Percentiles rank a stretch among this genome's conserved stretches.
Evolutionary conservation across 768 basidiomycete genomes (phyloP).

Genomic region (Antrodiella citrinella): DNA sequence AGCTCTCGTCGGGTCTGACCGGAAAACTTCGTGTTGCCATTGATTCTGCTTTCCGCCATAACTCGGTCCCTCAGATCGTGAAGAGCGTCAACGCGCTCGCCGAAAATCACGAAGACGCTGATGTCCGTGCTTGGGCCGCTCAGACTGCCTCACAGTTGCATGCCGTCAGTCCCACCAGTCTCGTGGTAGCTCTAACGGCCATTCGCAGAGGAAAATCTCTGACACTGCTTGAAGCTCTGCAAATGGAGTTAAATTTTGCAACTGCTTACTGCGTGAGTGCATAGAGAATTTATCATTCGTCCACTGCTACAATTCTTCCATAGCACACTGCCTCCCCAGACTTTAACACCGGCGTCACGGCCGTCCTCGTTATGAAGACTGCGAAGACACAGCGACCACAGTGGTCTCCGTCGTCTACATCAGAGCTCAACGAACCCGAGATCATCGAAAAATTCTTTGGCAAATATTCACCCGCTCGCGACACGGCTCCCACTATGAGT

Average conservation of each 20-base stretch:
- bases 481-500: constrained; percentile 18
- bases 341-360: constrained; percentile 74
- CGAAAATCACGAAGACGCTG: constrained; percentile 28
- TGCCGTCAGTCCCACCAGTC: constrained; percentile 81
- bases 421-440: constrained; percentile 47
- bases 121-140: constrained; percentile 66
- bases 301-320: background rate
- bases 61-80: constrained; percentile 67
- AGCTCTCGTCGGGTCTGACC: constrained; percentile 42
- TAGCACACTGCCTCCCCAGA: constrained; percentile 76
- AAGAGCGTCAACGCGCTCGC: constrained; percentile 40
- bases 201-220: constrained; percentile 62
- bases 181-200: constrained; percentile 81
- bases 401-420: constrained; percentile 64
- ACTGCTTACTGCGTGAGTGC: constrained; percentile 80
- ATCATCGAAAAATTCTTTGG: constrained; percentile 66
- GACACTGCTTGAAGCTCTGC: constrained; percentile 56
- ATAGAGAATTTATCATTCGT: background rate
- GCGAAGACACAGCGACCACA: constrained; percentile 36
- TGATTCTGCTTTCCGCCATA: constrained; percentile 68
- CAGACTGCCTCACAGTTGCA: constrained; percentile 56
- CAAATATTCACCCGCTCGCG: constrained; percentile 33
- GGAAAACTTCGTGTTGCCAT: constrained; percentile 68
- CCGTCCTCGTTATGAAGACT: constrained; percentile 49
- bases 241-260: constrained; percentile 85